phyloP scores from a whole-genome alignment of 768 basidiomycete species.

The Ramaria sp. region DNA sequence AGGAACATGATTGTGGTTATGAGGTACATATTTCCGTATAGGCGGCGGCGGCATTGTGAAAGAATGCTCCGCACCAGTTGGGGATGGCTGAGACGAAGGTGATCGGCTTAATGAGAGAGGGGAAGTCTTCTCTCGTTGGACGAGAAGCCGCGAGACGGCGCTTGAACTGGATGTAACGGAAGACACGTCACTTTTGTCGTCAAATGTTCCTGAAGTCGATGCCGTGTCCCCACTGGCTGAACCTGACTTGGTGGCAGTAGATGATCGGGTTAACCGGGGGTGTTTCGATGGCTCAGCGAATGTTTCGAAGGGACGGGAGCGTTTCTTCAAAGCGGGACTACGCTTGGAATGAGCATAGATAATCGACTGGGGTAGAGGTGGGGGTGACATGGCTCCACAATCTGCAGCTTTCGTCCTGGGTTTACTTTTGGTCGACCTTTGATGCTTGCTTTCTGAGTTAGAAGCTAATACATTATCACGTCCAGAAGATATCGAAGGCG shows the following conservation, averaged over 20 bases:
- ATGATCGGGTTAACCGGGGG: background rate
- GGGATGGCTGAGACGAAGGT: background rate
- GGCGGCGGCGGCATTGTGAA: background rate
- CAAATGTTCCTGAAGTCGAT: background rate
- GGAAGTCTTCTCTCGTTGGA: background rate
- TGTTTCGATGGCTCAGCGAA: background rate
- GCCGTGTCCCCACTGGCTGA: background rate
- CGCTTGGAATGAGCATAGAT: background rate
- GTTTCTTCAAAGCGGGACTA: background rate
- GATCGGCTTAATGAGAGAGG: background rate
- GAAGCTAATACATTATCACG: background rate
- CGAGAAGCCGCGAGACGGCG: slow-evolving; percentile 1
- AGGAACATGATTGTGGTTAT: background rate
- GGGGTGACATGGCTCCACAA: background rate
- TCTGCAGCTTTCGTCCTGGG: background rate
- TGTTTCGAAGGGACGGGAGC: background rate
- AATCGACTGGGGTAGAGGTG: background rate
- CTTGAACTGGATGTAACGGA: background rate
- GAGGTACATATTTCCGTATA: slow-evolving; percentile 4
- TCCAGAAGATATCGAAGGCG: too few relatives aligned
- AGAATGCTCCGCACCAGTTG: background rate
- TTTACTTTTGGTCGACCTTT: background rate
- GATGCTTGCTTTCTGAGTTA: background rate
- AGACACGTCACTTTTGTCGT: background rate
- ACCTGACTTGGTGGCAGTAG: background rate